Evolutionary conservation across 345 rosid species (phyloP).

Genomic region (Pugionium dolabratum): DNA sequence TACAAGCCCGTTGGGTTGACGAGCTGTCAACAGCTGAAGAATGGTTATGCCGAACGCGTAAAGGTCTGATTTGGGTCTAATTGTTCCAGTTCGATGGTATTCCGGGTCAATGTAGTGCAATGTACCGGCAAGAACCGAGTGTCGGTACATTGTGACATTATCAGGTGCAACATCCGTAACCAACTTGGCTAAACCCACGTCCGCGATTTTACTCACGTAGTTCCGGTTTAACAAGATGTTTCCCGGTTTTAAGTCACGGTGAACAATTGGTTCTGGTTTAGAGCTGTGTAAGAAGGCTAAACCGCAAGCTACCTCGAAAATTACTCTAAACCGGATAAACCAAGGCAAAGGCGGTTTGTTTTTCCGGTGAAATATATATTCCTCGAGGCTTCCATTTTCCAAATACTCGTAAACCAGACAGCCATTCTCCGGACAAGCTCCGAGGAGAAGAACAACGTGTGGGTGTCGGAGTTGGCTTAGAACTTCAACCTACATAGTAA

Average conservation of each 20-base stretch:
- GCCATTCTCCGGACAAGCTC: conserved; percentile 87
- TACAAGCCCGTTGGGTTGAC: conserved; percentile 59
- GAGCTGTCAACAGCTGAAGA: conserved; percentile 65
- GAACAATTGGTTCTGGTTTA: conserved; percentile 84
- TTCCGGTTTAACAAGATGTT: conserved; percentile 73
- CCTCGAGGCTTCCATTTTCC: conserved; percentile 89
- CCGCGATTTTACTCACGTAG: conserved; percentile 79
- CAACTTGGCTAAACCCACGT: conserved; percentile 81
- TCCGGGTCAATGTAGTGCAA: conserved; percentile 84
- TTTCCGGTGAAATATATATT: conserved; percentile 51
- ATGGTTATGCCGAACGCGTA: conserved; percentile 69
- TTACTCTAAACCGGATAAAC: conserved; percentile 67
- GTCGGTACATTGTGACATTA: conserved; percentile 59
- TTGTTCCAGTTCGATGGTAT: conserved; percentile 79
- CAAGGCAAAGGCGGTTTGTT: conserved; percentile 78
- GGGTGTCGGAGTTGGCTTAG: conserved; percentile 83
- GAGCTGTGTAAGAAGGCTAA: conserved; percentile 90
- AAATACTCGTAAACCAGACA: conserved; percentile 83
- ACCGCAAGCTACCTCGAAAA: conserved; percentile 81
- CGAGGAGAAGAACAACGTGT: conserved; percentile 75
- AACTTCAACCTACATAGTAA: conserved; percentile 63
- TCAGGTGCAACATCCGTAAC: conserved; percentile 73
- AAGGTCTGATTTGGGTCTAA: conserved; percentile 86
- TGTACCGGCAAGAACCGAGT: conserved; percentile 76
- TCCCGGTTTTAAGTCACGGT: conserved; percentile 81